Conservation (phyloP, 345 rosid genomes). For the Linum usitatissimum region DNA sequence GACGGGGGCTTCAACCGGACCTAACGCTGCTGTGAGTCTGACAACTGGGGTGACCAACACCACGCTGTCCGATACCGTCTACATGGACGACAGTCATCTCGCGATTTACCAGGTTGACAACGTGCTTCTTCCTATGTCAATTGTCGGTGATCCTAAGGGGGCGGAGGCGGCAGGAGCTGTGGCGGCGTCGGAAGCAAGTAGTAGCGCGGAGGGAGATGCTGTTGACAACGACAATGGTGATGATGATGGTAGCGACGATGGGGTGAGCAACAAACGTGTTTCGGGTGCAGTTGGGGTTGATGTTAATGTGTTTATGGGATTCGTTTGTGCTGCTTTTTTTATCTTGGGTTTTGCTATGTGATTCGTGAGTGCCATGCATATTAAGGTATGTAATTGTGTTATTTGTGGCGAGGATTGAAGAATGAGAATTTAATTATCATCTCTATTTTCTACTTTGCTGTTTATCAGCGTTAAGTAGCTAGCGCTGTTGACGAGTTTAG, state of each 20-base stretch:
- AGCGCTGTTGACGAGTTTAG: too few relatives aligned
- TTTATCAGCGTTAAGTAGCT: too few relatives aligned
- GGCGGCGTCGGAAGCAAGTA: not conserved
- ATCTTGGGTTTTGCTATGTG: too few relatives aligned
- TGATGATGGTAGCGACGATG: not conserved
- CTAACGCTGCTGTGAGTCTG: constrained; percentile 7
- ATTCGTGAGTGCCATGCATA: too few relatives aligned
- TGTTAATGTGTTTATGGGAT: too few relatives aligned
- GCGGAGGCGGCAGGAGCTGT: constrained; percentile 10
- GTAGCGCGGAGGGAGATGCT: not conserved
- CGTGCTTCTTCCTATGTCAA: constrained; percentile 24
- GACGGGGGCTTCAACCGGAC: constrained; percentile 7
- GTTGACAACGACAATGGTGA: not conserved
- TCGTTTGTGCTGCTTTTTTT: too few relatives aligned
- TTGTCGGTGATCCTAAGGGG: constrained; percentile 18
- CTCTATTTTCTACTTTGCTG: too few relatives aligned
- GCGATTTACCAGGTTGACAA: constrained; percentile 30
- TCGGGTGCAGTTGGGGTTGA: constrained; percentile 5
- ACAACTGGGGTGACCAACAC: constrained; percentile 25
- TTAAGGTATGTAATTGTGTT: too few relatives aligned
- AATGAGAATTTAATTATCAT: too few relatives aligned
- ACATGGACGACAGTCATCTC: constrained; percentile 15
- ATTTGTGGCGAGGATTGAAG: too few relatives aligned
- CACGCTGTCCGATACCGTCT: constrained; percentile 20
- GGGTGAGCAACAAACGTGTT: not conserved